Evolutionary conservation across 208 protist genomes (phyloP), one percentile per base, ranked within the genome.

Genomic region (Novymonas esmeraldas): DNA sequence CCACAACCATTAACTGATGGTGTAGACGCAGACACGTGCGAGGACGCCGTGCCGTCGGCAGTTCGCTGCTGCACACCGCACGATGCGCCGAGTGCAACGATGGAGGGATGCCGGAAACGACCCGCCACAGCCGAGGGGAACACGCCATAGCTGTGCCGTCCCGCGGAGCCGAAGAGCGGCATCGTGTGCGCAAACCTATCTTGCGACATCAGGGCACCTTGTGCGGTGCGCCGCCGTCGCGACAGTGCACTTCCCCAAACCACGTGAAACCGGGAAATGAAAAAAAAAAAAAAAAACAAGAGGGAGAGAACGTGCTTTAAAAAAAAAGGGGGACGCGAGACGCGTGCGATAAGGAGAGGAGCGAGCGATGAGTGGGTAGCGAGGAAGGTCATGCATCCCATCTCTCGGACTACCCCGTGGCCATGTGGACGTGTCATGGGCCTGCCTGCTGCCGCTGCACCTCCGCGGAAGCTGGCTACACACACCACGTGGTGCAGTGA

Each of bases 211-310:
- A 73, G 46, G 29, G 54, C 38, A 60, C 41, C 20, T 29, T 26
- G 34, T 20, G 6, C 18, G 16, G 26, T 18, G 38, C 38, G 16
- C 39, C 7, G 57, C 41, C 24, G 57, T 16, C 39, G 16, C 39
- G 54, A 63, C n/a, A n/a, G n/a, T n/a, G n/a, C n/a, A n/a, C n/a
- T n/a, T n/a, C n/a, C n/a, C n/a, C n/a, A n/a, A n/a, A n/a, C n/a
- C n/a, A 31, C 50, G 31, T 13, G n/a, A 61, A 44, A n/a, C n/a
- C n/a, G n/a, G n/a, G n/a, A n/a, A n/a, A n/a, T n/a, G n/a, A n/a
- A 16, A 62, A 46, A 26, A 26, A 64, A 79, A 38, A 41, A 68
- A 36, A 39, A 49, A 52, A 80, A n/a, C n/a, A n/a, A n/a, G n/a
- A n/a, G n/a, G n/a, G n/a, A n/a, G n/a, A n/a, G n/a, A n/a, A n/a